phyloP scores from a whole-genome alignment of 2,329 filamentous ascomycete genomes.

The Lasiodiplodia theobromae region DNA sequence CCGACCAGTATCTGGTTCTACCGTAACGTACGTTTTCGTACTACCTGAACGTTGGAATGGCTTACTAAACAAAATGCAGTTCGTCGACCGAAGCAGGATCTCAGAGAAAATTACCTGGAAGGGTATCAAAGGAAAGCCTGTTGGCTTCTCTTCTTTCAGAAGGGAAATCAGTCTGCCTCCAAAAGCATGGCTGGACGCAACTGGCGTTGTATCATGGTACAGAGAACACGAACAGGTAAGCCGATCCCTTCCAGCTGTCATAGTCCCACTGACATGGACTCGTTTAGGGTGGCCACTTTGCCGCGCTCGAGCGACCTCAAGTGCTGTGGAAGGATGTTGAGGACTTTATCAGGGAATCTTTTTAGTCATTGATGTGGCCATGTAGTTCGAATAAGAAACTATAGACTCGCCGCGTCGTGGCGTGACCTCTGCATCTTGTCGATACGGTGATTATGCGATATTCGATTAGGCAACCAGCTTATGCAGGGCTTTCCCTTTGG shows the following conservation, averaged over 20 bases:
- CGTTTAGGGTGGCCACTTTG: conserved; percentile 61
- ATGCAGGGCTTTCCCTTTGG: too few relatives aligned
- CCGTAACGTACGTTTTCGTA: conserved; percentile 36
- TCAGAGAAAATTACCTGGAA: neutral
- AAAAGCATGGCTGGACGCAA: conserved; percentile 46
- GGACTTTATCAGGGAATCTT: conserved; percentile 47
- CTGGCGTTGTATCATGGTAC: conserved; percentile 49
- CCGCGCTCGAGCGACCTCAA: conserved; percentile 55
- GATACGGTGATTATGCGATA: too few relatives aligned
- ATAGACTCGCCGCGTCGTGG: too few relatives aligned
- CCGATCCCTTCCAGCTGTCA: neutral
- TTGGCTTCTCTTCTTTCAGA: conserved; percentile 54
- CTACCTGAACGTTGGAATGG: neutral
- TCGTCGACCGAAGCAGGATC: neutral
- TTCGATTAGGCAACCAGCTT: too few relatives aligned
- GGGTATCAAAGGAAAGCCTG: conserved; percentile 43
- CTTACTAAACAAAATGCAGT: neutral
- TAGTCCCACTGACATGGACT: neutral
- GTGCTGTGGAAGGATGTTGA: conserved; percentile 54
- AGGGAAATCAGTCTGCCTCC: conserved; percentile 50
- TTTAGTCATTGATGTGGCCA: neutral
- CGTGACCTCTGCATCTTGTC: too few relatives aligned
- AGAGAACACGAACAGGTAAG: conserved; percentile 42
- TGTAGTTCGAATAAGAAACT: too few relatives aligned
- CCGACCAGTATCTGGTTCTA: conserved; percentile 60